phyloP scores from a whole-genome alignment of 768 basidiomycete species.

The Lanmaoa pseudosensibilis region DNA sequence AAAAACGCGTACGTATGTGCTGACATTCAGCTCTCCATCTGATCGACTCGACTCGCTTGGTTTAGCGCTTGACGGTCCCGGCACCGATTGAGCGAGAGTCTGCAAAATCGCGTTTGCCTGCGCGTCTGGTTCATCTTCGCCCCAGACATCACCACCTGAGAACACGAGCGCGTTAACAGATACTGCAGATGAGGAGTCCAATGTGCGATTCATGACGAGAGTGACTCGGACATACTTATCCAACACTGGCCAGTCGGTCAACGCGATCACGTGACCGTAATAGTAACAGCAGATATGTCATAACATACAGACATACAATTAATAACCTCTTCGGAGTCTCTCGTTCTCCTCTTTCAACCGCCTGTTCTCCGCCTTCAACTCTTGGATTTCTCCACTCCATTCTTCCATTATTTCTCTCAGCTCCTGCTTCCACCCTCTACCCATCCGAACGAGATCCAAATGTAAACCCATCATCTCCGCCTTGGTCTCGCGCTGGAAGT shows the following conservation, averaged over 20 bases:
- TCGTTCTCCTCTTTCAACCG: slow-evolving; percentile 68
- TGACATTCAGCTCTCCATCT: slow-evolving; percentile 14
- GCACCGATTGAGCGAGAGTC: slow-evolving; percentile 6
- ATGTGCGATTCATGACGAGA: slow-evolving; percentile 5
- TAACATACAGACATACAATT: not conserved
- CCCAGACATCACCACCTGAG: slow-evolving; percentile 27
- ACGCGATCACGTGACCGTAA: slow-evolving; percentile 16
- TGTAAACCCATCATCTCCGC: slow-evolving; percentile 76
- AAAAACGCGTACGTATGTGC: slow-evolving; percentile 30
- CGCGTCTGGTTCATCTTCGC: slow-evolving; percentile 16
- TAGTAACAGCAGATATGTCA: not conserved
- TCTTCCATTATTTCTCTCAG: slow-evolving; percentile 62
- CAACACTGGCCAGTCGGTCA: too few species aligned
- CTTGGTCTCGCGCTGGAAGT: slow-evolving; percentile 67
- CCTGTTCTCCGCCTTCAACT: slow-evolving; percentile 46
- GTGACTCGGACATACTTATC: too few species aligned
- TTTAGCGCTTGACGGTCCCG: slow-evolving; percentile 14
- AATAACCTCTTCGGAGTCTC: slow-evolving; percentile 48
- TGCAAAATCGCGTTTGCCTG: slow-evolving; percentile 2
- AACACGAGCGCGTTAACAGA: slow-evolving; percentile 31
- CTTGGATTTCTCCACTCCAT: slow-evolving; percentile 54
- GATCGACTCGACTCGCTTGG: slow-evolving; percentile 1
- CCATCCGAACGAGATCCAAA: slow-evolving; percentile 71
- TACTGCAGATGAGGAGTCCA: slow-evolving; percentile 12
- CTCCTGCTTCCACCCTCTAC: slow-evolving; percentile 66